Base-by-base conservation (phyloP, 495 filamentous ascomycete species). In the Neurospora sp. region DNA sequence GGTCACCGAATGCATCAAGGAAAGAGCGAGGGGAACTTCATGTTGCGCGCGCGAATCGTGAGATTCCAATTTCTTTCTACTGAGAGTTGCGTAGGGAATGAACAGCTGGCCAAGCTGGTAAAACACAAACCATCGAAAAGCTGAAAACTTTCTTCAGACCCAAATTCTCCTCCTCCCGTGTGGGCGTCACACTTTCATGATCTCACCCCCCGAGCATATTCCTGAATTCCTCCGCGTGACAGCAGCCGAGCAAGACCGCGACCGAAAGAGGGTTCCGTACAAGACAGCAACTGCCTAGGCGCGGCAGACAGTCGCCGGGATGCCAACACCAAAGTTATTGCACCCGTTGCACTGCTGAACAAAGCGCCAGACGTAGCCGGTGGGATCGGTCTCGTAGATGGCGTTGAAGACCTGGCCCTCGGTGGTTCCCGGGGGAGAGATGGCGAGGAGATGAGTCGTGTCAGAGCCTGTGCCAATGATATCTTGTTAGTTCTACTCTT, bases 361-460 rank as follows among this genome's bases (percentile, higher is more conserved):
- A 4, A 69, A 72, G 31, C 48, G 46, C 71, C 71, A 72, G 71
- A 72, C 71, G 35, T 20, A 14, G n/a, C 71, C 71, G 35, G 31
- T 38, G 37, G 48, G 48, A 4, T 72, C 48, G 20, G 71, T 72
- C 46, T 72, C 71, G 71, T 72, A 72, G 71, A 72, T 72, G 12
- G 71, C 71, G 71, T 72, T 35, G 35, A 18, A 72, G 4, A 66
- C 18, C 39, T 72, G 54, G 0, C 54, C 54, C 54, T 31, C 54
- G 23, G 54, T 66, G 31, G 71, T 72, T 7, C 48, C 38, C 0
- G 35, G 10, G 1, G 46, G 71, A 23, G 39, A 66, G 3, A 72
- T 16, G n/a, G 46, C 23, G 9, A 37, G 16, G 5, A 69, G 71
- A 4, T 72, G 46, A 0, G 16, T 12, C 71, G 27, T 27, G 54